A percentile compares a stretch with the other conserved stretches of the same genome.
These are phyloP conservation scores for Ichthyophonus hoferi DNA, from an alignment of 208 protist genomes.

Conservation along the genomic window DNA sequence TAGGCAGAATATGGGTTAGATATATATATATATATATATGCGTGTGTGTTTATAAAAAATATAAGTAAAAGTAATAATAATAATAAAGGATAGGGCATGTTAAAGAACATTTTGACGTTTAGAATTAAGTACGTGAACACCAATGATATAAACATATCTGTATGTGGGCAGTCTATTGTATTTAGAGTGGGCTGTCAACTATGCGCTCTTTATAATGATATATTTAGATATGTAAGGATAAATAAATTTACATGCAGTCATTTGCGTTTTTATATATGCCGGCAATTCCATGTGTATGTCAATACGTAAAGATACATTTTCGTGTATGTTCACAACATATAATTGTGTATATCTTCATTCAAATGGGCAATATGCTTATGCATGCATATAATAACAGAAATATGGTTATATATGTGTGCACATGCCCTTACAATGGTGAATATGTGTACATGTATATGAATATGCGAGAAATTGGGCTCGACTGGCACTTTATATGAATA, in stretches of 20 bases:
- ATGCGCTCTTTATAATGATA: too few relatives aligned
- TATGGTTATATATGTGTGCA: neutral
- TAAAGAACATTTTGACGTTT: too few relatives aligned
- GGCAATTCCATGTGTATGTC: neutral
- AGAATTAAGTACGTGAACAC: too few relatives aligned
- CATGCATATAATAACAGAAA: neutral
- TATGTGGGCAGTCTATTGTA: too few relatives aligned
- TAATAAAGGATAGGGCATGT: too few relatives aligned
- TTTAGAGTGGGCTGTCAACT: too few relatives aligned
- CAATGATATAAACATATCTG: too few relatives aligned
- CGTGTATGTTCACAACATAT: neutral
- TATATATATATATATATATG: too few relatives aligned
- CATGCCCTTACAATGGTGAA: neutral
- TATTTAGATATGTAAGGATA: neutral
- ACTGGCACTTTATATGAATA: neutral
- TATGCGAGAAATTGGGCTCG: neutral
- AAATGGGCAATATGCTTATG: neutral
- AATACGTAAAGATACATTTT: neutral
- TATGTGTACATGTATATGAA: neutral
- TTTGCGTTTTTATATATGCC: neutral
- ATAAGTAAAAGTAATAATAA: too few relatives aligned
- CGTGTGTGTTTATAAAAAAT: too few relatives aligned
- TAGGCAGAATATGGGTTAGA: too few relatives aligned
- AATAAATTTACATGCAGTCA: neutral
- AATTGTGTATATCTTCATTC: neutral